phyloP scores from a whole-genome alignment of 768 basidiomycete species.

The Rhodotorula babjevae region DNA sequence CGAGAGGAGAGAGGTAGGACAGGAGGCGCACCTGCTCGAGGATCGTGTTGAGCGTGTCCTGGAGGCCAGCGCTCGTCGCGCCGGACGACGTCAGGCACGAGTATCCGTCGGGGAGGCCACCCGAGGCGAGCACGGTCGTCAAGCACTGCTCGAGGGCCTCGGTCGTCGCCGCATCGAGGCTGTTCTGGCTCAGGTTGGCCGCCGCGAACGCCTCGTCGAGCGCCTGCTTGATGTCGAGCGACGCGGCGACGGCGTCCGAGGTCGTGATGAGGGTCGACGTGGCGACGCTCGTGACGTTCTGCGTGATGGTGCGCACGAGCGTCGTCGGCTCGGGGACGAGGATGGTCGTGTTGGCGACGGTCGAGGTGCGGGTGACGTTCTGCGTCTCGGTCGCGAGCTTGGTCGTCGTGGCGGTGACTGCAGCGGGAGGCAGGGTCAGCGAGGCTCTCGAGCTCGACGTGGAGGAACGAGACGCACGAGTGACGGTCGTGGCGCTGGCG shows the following conservation, averaged over 20 bases:
- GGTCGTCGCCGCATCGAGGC: constrained; percentile 26
- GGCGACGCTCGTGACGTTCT: constrained; percentile 11
- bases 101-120: constrained; percentile 40
- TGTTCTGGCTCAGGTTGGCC: constrained; percentile 33
- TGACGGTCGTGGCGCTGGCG: constrained; percentile 7
- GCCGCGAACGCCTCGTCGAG: constrained; percentile 39
- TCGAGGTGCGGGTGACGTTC: constrained; percentile 48
- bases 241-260: constrained; percentile 11
- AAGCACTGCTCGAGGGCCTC: constrained; percentile 35
- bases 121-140: constrained; percentile 25
- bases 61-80: constrained; percentile 27
- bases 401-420: constrained; percentile 37
- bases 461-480: neutral
- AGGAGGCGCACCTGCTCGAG: constrained; percentile 31
- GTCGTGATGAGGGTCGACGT: constrained; percentile 31
- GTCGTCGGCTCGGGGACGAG: constrained; percentile 22
- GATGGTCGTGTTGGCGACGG: constrained; percentile 14
- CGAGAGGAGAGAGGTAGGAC: too few species aligned
- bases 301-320: constrained; percentile 13
- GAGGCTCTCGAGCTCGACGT: neutral
- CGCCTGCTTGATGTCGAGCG: constrained; percentile 35
- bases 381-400: constrained; percentile 37
- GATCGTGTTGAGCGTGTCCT: constrained; percentile 35
- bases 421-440: neutral
- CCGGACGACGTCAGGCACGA: constrained; percentile 35